Evolutionary conservation across 345 rosid genomes (phyloP).

Genomic region (Durio zibethinus): DNA sequence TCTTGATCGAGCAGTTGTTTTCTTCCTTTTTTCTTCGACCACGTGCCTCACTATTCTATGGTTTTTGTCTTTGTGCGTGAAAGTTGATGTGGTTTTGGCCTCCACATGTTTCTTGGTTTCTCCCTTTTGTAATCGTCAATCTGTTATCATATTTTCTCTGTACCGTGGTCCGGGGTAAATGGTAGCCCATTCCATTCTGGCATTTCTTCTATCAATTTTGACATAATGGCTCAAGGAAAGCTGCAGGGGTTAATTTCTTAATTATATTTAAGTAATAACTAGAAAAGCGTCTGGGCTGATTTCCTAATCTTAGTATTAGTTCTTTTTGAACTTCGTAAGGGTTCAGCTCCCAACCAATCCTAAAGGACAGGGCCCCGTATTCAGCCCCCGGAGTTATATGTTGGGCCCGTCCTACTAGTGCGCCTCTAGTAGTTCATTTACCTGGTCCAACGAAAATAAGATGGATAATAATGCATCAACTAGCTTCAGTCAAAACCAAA

Average conservation of each 20-base stretch:
- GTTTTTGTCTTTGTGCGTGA: neutral
- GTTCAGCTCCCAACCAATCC: neutral
- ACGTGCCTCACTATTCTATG: conserved; percentile 8
- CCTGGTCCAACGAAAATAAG: neutral
- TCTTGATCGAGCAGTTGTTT: neutral
- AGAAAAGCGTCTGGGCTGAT: too few species aligned
- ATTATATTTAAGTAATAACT: too few species aligned
- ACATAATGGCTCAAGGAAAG: neutral
- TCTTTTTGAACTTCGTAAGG: neutral
- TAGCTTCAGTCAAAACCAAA: conserved; percentile 4
- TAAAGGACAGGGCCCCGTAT: neutral
- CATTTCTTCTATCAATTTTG: too few species aligned
- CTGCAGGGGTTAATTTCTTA: neutral
- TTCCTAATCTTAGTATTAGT: too few species aligned
- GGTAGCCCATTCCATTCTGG: too few species aligned
- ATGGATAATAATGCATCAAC: neutral
- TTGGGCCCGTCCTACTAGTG: neutral
- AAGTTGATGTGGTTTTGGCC: neutral
- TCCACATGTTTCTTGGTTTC: neutral
- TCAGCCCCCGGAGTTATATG: too few species aligned
- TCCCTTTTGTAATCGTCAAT: neutral
- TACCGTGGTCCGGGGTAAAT: too few species aligned
- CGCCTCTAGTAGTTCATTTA: neutral
- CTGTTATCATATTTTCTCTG: too few species aligned
- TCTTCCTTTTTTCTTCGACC: neutral